phyloP scores from a whole-genome alignment of 805 yeast genomes.

The Suhomyces pyralidae region DNA sequence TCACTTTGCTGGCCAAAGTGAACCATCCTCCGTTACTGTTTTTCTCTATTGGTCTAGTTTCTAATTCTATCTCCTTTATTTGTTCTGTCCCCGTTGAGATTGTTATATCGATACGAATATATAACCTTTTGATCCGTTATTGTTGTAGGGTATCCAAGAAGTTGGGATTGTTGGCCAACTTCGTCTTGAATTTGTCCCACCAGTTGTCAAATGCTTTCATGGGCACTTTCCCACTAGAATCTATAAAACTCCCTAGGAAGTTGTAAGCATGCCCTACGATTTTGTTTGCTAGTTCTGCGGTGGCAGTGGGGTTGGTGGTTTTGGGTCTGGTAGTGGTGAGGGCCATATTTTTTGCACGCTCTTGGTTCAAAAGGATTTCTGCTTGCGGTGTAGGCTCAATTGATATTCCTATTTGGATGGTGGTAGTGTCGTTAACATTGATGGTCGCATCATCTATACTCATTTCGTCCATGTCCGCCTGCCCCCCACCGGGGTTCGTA shows the following conservation, averaged over 20 bases:
- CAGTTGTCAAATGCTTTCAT: conserved; percentile 86
- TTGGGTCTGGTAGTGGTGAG: conserved; percentile 21
- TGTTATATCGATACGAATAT: background rate
- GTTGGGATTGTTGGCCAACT: conserved; percentile 75
- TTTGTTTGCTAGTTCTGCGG: conserved; percentile 71
- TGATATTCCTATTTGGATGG: conserved; percentile 73
- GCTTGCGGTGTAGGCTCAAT: conserved; percentile 78
- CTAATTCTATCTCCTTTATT: background rate
- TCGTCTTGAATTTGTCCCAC: conserved; percentile 88
- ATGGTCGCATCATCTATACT: conserved; percentile 27
- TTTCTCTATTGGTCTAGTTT: background rate
- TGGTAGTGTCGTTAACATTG: conserved; percentile 24
- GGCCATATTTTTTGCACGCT: conserved; percentile 24
- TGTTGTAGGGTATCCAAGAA: conserved; percentile 53
- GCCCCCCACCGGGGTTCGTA: conserved; percentile 15
- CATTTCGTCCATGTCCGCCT: conserved; percentile 29
- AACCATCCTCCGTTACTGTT: background rate
- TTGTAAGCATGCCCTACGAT: conserved; percentile 92
- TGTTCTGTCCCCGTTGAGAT: background rate
- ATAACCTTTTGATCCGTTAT: background rate
- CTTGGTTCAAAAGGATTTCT: conserved; percentile 48
- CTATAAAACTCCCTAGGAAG: conserved; percentile 83
- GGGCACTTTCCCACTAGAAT: conserved; percentile 74
- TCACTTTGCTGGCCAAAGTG: background rate
- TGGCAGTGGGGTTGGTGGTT: conserved; percentile 19